Evolutionary conservation across 1,284 basidiomycete species (phyloP).

Genomic region (Neonothopanus nambi): DNA sequence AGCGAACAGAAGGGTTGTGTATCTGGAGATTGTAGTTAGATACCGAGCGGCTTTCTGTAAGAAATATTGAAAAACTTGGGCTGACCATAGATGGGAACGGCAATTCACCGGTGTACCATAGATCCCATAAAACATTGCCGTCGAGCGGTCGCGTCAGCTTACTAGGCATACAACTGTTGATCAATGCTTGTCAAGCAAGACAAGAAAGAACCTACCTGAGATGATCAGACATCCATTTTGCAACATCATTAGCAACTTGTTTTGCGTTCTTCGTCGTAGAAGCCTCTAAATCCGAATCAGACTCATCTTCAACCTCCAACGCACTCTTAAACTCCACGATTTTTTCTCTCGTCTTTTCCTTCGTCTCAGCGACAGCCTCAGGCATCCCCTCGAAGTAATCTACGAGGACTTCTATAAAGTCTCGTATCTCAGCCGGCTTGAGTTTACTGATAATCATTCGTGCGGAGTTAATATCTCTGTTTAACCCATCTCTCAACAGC

Average conservation of each 20-base stretch:
- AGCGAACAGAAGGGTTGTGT: conserved; percentile 67
- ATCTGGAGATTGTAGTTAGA: conserved; percentile 38
- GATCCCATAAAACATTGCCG: conserved; percentile 55
- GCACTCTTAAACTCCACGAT: background rate
- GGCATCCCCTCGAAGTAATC: background rate
- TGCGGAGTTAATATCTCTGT: conserved; percentile 17
- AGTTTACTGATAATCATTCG: conserved; percentile 7
- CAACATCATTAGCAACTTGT: background rate
- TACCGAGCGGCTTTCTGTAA: background rate
- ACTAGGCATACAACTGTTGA: conserved; percentile 24
- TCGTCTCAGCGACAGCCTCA: background rate
- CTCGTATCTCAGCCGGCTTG: background rate
- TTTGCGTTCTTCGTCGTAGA: background rate
- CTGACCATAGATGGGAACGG: conserved; percentile 67
- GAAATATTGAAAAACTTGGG: background rate
- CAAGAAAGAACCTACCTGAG: background rate
- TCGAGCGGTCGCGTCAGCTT: conserved; percentile 44
- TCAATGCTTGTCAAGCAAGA: background rate
- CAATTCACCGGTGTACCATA: conserved; percentile 68
- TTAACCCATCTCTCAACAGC: conserved; percentile 1
- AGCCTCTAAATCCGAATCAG: background rate
- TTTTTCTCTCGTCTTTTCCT: background rate
- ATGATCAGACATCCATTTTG: conserved; percentile 4
- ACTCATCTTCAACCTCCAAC: background rate
- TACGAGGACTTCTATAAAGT: background rate